phyloP scores from a whole-genome alignment of 331 rosid species.

The Phaseolus coccineus region DNA sequence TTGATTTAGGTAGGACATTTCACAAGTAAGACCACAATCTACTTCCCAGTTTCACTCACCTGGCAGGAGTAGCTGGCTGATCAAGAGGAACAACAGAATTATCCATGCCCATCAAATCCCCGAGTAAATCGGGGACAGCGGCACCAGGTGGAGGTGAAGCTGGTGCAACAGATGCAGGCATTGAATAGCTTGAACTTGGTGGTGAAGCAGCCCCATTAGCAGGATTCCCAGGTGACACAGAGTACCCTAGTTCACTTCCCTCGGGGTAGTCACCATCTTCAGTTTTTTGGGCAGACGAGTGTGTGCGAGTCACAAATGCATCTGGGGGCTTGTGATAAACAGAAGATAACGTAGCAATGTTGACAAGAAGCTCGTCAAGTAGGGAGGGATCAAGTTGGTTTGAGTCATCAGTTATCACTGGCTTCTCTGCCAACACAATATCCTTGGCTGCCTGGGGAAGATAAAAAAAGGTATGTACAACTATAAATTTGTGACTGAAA shows the following conservation, averaged over 20 bases:
- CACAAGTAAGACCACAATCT: conserved; percentile 24
- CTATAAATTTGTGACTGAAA: background rate
- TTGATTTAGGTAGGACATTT: conserved; percentile 6
- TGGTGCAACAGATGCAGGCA: conserved; percentile 55
- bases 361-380: conserved; percentile 97
- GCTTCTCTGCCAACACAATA: conserved; percentile 99
- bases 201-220: conserved; percentile 75
- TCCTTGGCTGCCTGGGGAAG: conserved; percentile 97
- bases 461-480: conserved; percentile 39
- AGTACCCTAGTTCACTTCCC: conserved; percentile 81
- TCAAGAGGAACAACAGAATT: conserved; percentile 84
- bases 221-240: conserved; percentile 74
- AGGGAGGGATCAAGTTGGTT: conserved; percentile 91
- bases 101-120: conserved; percentile 94
- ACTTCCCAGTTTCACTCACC: conserved; percentile 62
- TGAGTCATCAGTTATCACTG: conserved; percentile 95
- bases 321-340: conserved; percentile 99
- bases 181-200: conserved; percentile 62
- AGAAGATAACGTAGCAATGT: conserved; percentile 96
- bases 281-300: conserved; percentile 69
- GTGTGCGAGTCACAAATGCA: conserved; percentile 88
- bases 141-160: conserved; percentile 64
- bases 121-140: conserved; percentile 93
- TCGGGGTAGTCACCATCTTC: conserved; percentile 93
- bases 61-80: conserved; percentile 76